Evolutionary conservation across 2,329 filamentous ascomycete genomes (phyloP), one percentile per base, ranked within the genome.

Genomic region (Colletotrichum lini): DNA sequence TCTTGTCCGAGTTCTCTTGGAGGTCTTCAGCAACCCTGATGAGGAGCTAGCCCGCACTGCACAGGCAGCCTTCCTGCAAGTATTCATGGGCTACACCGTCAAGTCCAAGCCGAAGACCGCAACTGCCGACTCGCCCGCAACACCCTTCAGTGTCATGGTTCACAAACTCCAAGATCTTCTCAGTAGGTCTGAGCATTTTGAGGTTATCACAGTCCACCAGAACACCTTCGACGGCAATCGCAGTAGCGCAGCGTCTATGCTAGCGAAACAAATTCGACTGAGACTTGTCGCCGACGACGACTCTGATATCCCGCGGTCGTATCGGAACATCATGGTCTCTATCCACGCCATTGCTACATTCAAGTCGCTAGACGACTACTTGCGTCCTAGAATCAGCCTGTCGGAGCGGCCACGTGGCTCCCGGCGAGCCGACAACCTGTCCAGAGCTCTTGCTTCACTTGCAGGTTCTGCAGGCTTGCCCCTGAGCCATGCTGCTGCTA

Each of bases 271-370:
- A 78, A 92, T 99, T 44, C 91, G 96, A 44, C 88, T 99, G 54
- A 95, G 94, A 76, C 87, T 99, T 44, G 89, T 95, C 47, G 96
- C 96, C 1, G 95, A 97, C 75, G 95, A 97, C 1, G 92, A 95
- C 57, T 96, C 95, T 0, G 94, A 96, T 59, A 96, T 99, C 71
- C 96, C 96, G 21, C 89, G 91, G 45, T 87, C 92, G 0, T 98
- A 97, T 79, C 90, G 94, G 26, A 98, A 96, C 75, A 97, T 99
- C 73, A 98, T 98, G 93, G 96, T 99, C 1, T 97, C 95, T 0
- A 99, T 99, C 68, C 96, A 99, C 80, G 96, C 96, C 18, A 98
- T 99, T 77, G 96, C 96, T 2, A 98, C 95, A 0, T 98, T 99
- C 85, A 98, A 98, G 80, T 94, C 96, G 0, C 84, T 99, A 30